Conservation (phyloP, 2,329 filamentous ascomycete species). For the Plenodomus biglobosus region DNA sequence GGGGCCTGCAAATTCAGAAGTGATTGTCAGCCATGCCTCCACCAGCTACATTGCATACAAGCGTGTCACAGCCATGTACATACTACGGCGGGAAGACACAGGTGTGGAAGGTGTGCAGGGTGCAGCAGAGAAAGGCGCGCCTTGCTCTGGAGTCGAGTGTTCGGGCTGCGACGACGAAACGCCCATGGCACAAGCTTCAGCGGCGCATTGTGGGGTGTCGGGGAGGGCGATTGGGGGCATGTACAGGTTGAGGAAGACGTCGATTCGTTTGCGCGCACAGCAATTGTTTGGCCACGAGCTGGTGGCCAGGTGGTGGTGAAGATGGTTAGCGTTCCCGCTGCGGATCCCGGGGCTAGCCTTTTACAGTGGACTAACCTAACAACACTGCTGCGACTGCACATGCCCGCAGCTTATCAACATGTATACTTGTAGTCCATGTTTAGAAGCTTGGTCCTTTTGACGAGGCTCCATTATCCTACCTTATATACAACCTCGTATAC, state of each 20-base stretch:
- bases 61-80: neutral
- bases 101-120: neutral
- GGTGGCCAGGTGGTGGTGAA: neutral
- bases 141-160: no score
- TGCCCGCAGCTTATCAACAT: no score
- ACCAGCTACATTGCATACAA: neutral
- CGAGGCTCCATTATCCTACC: neutral
- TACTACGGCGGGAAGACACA: neutral
- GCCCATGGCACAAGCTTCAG: neutral
- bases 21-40: neutral
- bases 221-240: neutral
- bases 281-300: neutral
- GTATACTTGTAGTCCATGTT: no score
- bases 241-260: neutral
- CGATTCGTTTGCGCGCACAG: neutral
- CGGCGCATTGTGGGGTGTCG: neutral
- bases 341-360: no score
- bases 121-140: neutral
- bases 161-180: neutral
- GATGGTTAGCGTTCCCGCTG: no score
- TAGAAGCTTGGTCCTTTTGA: no score
- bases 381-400: no score
- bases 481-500: neutral
- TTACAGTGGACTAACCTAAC: no score
- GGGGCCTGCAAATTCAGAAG: constrained; percentile 9